Evolutionary conservation across 495 filamentous ascomycete genomes (phyloP), one percentile per base, ranked within the genome.

Genomic region (Penicillium chermesinum): DNA sequence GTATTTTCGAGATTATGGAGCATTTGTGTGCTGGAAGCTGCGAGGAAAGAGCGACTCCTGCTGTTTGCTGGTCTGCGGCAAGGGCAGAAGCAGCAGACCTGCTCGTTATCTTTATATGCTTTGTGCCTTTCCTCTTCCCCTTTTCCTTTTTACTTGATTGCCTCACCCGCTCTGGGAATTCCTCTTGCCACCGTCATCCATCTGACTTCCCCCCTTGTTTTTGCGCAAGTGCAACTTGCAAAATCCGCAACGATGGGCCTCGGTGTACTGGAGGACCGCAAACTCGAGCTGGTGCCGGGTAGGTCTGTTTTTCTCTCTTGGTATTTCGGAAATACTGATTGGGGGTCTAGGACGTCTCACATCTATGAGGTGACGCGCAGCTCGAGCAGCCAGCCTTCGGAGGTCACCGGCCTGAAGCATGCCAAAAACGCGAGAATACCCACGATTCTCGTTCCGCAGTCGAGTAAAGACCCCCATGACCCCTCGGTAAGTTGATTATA

Each of bases 401-500:
- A 62, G 39, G 52, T 67, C 34, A 58, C 74, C 3, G 69, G 69
- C 36, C 64, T 91, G 49, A 91, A 91, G 64, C 86, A 83, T 67
- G 88, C 90, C 63, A 78, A 64, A 10, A 84, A 75, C 34, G 84
- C 85, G 8, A 65, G 74, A 2, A 67, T 75, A 2, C 83, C 84
- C 19, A 84, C 89, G 47, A 80, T 93, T 49, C 76, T 95, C 35
- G 81, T 89, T 16, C 84, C 87, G 1, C 87, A 90, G 55, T 88
- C 87, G 8, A 87, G 81, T 37, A 83, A 89, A 62, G 84, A 89
- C 55, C 86, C 86, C 6, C 87, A 90, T 56, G 86, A 91, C 59
- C 87, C 87, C 3, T 61, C 88, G 53, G 85, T 87, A 63, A 52
- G 58, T 19, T 2, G 9, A 4, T 12, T 38, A 18, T 16, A 38